These are phyloP conservation scores for Backusella mclennaniae DNA, from an alignment of 192 early-diverging fungal species.

Conservation along the genomic window DNA sequence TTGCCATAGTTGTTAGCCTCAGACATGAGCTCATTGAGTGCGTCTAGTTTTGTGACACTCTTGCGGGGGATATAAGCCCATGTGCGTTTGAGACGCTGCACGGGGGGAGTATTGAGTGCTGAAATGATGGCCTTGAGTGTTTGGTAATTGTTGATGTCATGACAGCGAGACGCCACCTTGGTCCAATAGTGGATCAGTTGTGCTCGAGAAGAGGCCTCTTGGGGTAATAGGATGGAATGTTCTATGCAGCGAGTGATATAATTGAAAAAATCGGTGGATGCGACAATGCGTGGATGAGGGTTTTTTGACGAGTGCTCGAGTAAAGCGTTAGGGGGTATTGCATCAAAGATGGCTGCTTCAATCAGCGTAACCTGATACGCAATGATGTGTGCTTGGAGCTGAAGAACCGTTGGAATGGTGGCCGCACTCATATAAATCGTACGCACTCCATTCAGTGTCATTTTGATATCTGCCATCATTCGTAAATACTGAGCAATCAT, in stretches of 20 bases:
- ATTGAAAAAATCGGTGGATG: constrained; percentile 78
- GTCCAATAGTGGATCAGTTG: constrained; percentile 71
- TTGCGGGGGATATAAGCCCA: constrained; percentile 72
- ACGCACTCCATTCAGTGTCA: constrained; percentile 51
- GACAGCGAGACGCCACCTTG: constrained; percentile 62
- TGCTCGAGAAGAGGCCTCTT: constrained; percentile 57
- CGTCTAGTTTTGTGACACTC: constrained; percentile 54
- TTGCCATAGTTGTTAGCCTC: constrained; percentile 71
- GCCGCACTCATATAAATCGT: constrained; percentile 52
- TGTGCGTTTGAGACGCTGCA: constrained; percentile 68
- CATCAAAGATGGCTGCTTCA: constrained; percentile 65
- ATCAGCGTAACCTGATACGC: constrained; percentile 70
- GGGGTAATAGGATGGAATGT: constrained; percentile 62
- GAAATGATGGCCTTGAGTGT: constrained; percentile 68
- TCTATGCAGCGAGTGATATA: constrained; percentile 74
- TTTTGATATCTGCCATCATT: constrained; percentile 46
- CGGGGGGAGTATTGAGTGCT: constrained; percentile 68
- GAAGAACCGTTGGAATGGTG: constrained; percentile 52
- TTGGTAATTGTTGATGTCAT: constrained; percentile 69
- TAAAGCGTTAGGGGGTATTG: constrained; percentile 60
- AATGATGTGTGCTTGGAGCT: constrained; percentile 62
- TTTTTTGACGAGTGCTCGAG: constrained; percentile 61
- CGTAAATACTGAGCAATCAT: constrained; percentile 42
- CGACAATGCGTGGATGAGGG: constrained; percentile 62
- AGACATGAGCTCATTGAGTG: constrained; percentile 57